phyloP scores from a whole-genome alignment of 768 basidiomycete species.

The Suillus weaverae region DNA sequence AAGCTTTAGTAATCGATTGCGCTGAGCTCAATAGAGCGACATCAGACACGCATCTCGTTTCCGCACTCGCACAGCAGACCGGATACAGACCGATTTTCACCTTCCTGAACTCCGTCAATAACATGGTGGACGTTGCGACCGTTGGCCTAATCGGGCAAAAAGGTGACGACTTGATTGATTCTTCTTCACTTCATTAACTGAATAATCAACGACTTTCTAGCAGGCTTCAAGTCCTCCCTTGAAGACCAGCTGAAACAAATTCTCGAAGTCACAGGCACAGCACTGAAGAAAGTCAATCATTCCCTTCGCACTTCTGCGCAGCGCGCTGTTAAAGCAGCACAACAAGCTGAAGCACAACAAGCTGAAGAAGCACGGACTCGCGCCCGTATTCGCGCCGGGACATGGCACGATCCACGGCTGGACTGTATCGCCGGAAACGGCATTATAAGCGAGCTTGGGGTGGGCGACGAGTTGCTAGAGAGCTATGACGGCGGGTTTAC shows the following conservation, averaged over 20 bases:
- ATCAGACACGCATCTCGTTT: slow-evolving; percentile 69
- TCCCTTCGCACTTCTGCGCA: slow-evolving; percentile 48
- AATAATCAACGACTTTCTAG: slow-evolving; percentile 37
- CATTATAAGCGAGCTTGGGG: slow-evolving; percentile 80
- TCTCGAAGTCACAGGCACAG: slow-evolving; percentile 72
- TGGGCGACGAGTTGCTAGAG: slow-evolving; percentile 68
- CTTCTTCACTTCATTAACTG: background rate
- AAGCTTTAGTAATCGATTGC: slow-evolving; percentile 81
- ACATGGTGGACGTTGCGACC: slow-evolving; percentile 87
- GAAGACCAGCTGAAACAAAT: slow-evolving; percentile 84
- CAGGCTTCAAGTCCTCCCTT: slow-evolving; percentile 78
- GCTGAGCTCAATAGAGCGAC: slow-evolving; percentile 64
- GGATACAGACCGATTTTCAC: slow-evolving; percentile 91
- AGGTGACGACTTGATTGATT: slow-evolving; percentile 39
- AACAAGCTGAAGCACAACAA: slow-evolving; percentile 35
- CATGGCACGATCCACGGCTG: slow-evolving; percentile 84
- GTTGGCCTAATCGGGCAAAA: slow-evolving; percentile 97
- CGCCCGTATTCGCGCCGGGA: slow-evolving; percentile 57
- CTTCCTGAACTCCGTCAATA: slow-evolving; percentile 77
- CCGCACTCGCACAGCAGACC: slow-evolving; percentile 72
- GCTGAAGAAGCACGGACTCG: slow-evolving; percentile 40
- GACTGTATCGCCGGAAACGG: slow-evolving; percentile 88
- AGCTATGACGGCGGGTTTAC: slow-evolving; percentile 33
- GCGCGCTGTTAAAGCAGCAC: slow-evolving; percentile 38
- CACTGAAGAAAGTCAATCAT: slow-evolving; percentile 63